A percentile compares a stretch with the other conserved stretches of the same genome.
Evolutionary conservation across 2,329 filamentous ascomycete species (phyloP).

Genomic region (Lasiodiplodia gonubiensis): DNA sequence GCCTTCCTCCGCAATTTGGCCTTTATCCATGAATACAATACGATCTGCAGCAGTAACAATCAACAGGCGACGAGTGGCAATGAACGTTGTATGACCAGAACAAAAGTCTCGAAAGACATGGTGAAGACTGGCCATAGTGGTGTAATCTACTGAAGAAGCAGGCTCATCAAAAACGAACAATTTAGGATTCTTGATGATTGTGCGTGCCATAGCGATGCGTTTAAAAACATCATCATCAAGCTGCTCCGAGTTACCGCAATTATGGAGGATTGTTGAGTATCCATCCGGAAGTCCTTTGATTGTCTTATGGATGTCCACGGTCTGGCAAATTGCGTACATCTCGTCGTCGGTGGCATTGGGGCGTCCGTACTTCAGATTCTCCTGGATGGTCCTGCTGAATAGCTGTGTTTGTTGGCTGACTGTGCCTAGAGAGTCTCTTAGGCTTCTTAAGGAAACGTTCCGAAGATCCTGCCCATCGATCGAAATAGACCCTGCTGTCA

Average conservation of each 20-base stretch:
- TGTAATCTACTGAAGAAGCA: neutral
- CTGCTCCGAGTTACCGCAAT: conserved; percentile 63
- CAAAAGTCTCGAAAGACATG: neutral
- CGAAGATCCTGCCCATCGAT: conserved; percentile 61
- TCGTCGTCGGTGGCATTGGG: conserved; percentile 61
- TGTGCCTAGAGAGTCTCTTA: conserved; percentile 61
- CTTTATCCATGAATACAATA: neutral
- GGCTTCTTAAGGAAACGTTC: conserved; percentile 57
- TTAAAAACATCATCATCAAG: too few species aligned
- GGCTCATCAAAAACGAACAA: neutral
- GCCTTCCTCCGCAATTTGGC: neutral
- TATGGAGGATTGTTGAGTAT: conserved; percentile 28
- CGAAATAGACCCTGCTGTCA: conserved; percentile 53
- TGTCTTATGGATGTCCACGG: conserved; percentile 63
- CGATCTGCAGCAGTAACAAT: neutral
- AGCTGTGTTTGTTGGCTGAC: conserved; percentile 64
- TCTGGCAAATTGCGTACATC: conserved; percentile 59
- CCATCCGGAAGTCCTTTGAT: conserved; percentile 56
- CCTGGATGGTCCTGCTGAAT: conserved; percentile 64
- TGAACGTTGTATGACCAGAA: neutral
- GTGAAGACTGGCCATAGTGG: neutral
- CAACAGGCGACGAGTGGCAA: neutral
- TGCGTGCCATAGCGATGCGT: neutral
- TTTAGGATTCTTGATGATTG: neutral
- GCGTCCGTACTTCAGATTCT: conserved; percentile 64